phyloP scores from a whole-genome alignment of 495 filamentous ascomycete genomes.

The Pseudoneurospora amorphoporcata region DNA sequence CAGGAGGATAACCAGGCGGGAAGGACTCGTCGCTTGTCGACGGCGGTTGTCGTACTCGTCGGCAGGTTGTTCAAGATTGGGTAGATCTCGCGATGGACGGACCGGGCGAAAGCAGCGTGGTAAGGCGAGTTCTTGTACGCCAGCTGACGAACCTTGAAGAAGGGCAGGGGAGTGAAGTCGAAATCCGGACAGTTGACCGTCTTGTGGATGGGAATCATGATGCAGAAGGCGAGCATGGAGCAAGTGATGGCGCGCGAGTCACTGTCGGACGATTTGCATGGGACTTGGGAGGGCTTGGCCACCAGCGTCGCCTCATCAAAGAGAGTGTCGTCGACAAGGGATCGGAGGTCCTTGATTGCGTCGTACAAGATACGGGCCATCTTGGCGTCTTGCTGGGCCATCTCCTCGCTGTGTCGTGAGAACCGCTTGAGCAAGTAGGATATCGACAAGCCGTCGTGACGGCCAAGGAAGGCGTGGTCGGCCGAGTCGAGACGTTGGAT shows the following conservation, averaged over 20 bases:
- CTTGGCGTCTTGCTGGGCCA: slow-evolving; percentile 5
- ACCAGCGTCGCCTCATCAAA: slow-evolving; percentile 35
- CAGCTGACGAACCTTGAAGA: slow-evolving; percentile 41
- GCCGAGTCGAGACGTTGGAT: slow-evolving; percentile 44
- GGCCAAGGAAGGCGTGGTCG: slow-evolving; percentile 47
- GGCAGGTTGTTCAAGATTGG: slow-evolving; percentile 25
- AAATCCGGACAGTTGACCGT: slow-evolving; percentile 22
- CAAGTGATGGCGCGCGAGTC: slow-evolving; percentile 19
- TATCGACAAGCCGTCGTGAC: slow-evolving; percentile 50
- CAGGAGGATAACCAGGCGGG: not conserved
- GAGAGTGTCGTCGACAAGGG: slow-evolving; percentile 27
- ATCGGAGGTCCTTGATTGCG: slow-evolving; percentile 28
- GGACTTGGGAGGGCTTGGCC: slow-evolving; percentile 27
- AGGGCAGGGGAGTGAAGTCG: slow-evolving; percentile 36
- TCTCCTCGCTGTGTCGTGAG: slow-evolving; percentile 22
- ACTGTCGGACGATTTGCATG: slow-evolving; percentile 21
- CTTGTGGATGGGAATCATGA: slow-evolving; percentile 36
- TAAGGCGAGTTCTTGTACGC: slow-evolving; percentile 33
- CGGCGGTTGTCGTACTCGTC: slow-evolving; percentile 20
- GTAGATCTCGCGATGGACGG: slow-evolving; percentile 35
- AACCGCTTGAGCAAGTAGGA: slow-evolving; percentile 40
- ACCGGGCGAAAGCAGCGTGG: slow-evolving; percentile 31
- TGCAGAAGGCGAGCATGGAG: slow-evolving; percentile 30
- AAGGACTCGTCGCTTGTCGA: slow-evolving; percentile 1
- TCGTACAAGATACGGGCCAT: slow-evolving; percentile 29